Base-by-base conservation (phyloP, 257 asterid genomes). In the Echium plantagineum region DNA sequence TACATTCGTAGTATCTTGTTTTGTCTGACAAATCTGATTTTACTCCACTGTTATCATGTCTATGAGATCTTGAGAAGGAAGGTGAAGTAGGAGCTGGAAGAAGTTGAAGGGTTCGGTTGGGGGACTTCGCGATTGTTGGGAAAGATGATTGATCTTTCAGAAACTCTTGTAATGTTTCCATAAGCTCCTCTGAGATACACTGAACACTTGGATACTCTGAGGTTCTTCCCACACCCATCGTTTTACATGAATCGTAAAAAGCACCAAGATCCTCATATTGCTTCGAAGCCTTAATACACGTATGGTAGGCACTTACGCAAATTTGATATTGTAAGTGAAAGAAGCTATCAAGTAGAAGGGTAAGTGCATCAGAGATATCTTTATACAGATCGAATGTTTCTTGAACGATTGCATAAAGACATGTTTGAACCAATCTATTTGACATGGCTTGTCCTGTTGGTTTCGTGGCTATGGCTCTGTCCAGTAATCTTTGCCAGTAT, bases 111-210 rank as follows among this genome's bases (percentile, higher is more conserved):
- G 63, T 52, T 1, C 19, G 51, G 52, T 31, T 78, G 1, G 73
- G 35, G 1, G 91, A 73, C 67, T 58, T 80, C 0, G 58, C 32
- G 54, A 18, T 70, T 17, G 72, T 62, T 8, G 86, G 70, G 58
- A 86, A 89, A 8, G 94, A 79, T 0, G 97, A 89, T 57, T 84
- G 83, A 64, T 86, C 97, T 56, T 84, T 89, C 72, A 89, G 71
- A 65, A 82, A 86, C 35, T 89, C 95, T 55, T 75, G 85, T 22
- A 89, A 58, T 9, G 93, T 77, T 52, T 84, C 95, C 5, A 89
- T 79, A 18, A 86, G 30, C 67, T 89, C 95, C 13, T 82, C 88
- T 0, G 94, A 78, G 57, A 89, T 74, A 0, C 55, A 69, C 53
- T 82, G 93, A 5, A 89, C 78, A 7, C 84, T 76, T 0, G 97